These are phyloP conservation scores for Floccularia luteovirens DNA, from an alignment of 768 basidiomycete species.

Conservation along the genomic window DNA sequence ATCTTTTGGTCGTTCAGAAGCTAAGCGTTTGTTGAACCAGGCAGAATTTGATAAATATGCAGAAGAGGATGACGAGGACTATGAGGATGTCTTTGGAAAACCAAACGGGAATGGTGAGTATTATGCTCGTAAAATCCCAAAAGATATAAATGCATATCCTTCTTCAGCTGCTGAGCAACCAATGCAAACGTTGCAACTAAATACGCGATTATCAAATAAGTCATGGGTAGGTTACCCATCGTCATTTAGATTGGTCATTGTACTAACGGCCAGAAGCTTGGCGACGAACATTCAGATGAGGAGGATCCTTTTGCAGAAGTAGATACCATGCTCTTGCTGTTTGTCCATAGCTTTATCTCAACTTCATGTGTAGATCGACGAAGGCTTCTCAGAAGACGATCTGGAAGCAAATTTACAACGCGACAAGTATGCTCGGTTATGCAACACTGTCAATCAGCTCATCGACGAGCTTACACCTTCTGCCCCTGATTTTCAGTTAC, in stretches of 20 bases:
- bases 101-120: conserved; percentile 58
- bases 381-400: conserved; percentile 88
- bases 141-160: not conserved
- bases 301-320: conserved; percentile 97
- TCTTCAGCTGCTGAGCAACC: conserved; percentile 45
- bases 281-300: conserved; percentile 81
- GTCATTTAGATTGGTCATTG: conserved; percentile 1
- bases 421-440: conserved; percentile 88
- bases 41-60: conserved; percentile 79
- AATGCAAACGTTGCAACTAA: conserved; percentile 75
- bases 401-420: conserved; percentile 87
- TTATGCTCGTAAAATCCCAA: not conserved
- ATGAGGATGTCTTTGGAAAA: conserved; percentile 92
- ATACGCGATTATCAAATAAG: conserved; percentile 79
- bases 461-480: conserved; percentile 83
- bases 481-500: conserved; percentile 75
- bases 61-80: conserved; percentile 86
- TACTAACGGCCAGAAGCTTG: conserved; percentile 38
- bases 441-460: conserved; percentile 71
- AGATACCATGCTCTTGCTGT: not conserved
- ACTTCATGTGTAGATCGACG: conserved; percentile 67
- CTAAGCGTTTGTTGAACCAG: conserved; percentile 42
- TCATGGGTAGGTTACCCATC: conserved; percentile 60
- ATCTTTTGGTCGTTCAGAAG: conserved; percentile 65
- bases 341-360: conserved; percentile 3